These are phyloP conservation scores for Aspergillus vadensis DNA, from an alignment of 2,329 filamentous ascomycete species.

Conservation along the genomic window DNA sequence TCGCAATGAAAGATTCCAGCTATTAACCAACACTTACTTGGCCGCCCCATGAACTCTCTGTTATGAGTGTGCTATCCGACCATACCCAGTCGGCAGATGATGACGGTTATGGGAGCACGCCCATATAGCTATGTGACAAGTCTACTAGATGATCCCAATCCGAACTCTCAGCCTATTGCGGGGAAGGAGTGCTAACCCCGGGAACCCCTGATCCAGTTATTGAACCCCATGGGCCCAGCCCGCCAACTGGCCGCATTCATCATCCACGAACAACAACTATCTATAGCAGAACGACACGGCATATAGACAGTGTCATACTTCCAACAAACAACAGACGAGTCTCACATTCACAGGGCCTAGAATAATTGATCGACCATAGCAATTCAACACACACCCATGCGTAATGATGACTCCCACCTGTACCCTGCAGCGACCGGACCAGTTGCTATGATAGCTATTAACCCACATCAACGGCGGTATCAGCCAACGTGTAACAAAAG, in stretches of 20 bases:
- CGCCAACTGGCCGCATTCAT: neutral
- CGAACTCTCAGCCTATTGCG: neutral
- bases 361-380: neutral
- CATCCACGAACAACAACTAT: neutral
- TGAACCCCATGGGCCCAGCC: neutral
- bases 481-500: neutral
- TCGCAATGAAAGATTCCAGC: neutral
- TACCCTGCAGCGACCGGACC: neutral
- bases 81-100: neutral
- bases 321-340: too few species aligned
- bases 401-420: neutral
- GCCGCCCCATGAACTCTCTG: neutral
- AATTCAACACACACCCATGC: neutral
- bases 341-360: neutral
- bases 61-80: neutral
- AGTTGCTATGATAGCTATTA: too few species aligned
- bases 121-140: neutral
- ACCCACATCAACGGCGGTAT: neutral
- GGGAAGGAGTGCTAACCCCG: neutral
- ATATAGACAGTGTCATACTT: neutral
- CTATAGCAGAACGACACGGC: neutral
- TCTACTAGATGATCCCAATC: neutral
- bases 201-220: neutral
- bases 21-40: too few species aligned
- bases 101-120: neutral